phyloP scores from a whole-genome alignment of 805 yeast species.

The Suhomyces canberraensis region DNA sequence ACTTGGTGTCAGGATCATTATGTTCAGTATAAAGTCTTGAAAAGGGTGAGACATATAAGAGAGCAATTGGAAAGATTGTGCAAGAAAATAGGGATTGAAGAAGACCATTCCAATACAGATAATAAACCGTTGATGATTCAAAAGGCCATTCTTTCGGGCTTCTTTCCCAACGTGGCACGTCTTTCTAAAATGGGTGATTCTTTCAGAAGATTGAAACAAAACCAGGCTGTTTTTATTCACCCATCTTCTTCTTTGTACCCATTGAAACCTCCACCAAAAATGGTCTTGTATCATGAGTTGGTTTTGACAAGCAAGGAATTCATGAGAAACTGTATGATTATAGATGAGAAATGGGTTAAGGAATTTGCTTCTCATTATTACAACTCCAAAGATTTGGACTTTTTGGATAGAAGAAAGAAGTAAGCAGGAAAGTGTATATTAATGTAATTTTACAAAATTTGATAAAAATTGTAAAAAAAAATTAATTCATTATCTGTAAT shows the following conservation, averaged over 20 bases:
- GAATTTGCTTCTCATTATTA: conserved; percentile 72
- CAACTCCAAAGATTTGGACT: conserved; percentile 23
- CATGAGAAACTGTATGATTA: conserved; percentile 76
- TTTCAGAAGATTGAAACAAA: conserved; percentile 62
- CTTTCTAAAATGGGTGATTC: conserved; percentile 63
- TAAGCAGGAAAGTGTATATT: background rate
- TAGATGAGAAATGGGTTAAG: conserved; percentile 67
- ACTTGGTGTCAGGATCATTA: conserved; percentile 87
- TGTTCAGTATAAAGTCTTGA: conserved; percentile 70
- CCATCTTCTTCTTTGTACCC: conserved; percentile 76
- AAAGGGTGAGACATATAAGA: conserved; percentile 65
- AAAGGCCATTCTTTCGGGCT: conserved; percentile 63
- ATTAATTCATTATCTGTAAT: too few relatives aligned
- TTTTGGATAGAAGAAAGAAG: conserved; percentile 5
- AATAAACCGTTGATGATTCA: conserved; percentile 32
- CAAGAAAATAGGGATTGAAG: conserved; percentile 45
- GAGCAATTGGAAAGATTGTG: conserved; percentile 66
- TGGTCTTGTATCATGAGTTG: conserved; percentile 76
- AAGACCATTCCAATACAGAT: conserved; percentile 6
- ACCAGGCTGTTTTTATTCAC: conserved; percentile 74
- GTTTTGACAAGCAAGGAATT: conserved; percentile 84
- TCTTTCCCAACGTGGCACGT: conserved; percentile 62
- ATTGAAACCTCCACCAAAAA: conserved; percentile 68
- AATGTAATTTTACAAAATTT: background rate
- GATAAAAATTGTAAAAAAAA: too few relatives aligned